A percentile compares a stretch with the other conserved stretches of the same genome.
Evolutionary conservation across 2,329 filamentous ascomycete genomes (phyloP).

Genomic region (Capronia coronata): DNA sequence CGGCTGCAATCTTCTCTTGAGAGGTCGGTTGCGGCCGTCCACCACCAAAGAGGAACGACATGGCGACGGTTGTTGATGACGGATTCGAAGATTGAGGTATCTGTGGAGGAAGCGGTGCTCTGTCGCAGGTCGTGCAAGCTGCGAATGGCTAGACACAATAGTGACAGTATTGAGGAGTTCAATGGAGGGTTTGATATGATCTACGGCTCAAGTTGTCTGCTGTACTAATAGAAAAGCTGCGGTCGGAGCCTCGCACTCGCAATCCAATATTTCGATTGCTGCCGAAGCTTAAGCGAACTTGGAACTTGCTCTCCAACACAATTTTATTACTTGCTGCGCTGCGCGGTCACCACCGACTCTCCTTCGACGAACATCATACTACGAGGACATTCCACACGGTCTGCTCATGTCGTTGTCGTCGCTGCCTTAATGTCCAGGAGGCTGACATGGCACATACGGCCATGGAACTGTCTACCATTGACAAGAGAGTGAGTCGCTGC

Average conservation of each 20-base stretch:
- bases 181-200: too few relatives aligned
- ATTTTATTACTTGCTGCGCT: too few relatives aligned
- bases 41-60: constrained; percentile 68
- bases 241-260: too few relatives aligned
- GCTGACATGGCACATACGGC: constrained; percentile 34
- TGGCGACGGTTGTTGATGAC: constrained; percentile 35
- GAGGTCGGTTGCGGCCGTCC: constrained; percentile 76
- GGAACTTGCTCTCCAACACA: too few relatives aligned
- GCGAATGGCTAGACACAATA: too few relatives aligned
- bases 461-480: constrained; percentile 21
- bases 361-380: too few relatives aligned
- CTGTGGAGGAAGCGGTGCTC: too few relatives aligned
- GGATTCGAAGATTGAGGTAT: not conserved
- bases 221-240: constrained; percentile 3
- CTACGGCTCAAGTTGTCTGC: too few relatives aligned
- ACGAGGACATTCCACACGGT: not conserved
- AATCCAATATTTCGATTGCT: too few relatives aligned
- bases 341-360: too few relatives aligned
- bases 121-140: too few relatives aligned
- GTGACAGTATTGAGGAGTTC: too few relatives aligned
- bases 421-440: constrained; percentile 37
- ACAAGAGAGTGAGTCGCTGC: constrained; percentile 33
- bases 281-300: constrained; percentile 31
- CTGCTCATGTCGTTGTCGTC: constrained; percentile 25
- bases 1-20: constrained; percentile 93